These are phyloP conservation scores for Boletales sp. DNA, from an alignment of 768 basidiomycete genomes.

Conservation along the genomic window DNA sequence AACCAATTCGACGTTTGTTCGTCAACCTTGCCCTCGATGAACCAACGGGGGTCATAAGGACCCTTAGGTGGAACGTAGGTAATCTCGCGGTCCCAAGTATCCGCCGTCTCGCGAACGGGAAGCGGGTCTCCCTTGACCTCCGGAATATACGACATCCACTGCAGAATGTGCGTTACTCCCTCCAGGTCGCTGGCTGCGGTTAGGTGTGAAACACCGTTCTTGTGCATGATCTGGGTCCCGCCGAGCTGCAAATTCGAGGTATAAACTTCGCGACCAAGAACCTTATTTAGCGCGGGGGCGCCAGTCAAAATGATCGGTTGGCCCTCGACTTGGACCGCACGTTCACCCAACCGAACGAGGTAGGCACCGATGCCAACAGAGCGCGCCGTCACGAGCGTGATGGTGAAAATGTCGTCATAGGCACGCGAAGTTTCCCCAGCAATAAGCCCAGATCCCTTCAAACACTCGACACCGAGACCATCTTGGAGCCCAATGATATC, in stretches of 20 bases:
- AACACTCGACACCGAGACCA: conserved; percentile 93
- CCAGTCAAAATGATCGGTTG: conserved; percentile 99
- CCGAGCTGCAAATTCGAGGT: conserved; percentile 98
- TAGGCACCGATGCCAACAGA: conserved; percentile 99
- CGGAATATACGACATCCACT: conserved; percentile 95
- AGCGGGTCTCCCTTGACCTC: conserved; percentile 75
- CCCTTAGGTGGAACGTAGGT: conserved; percentile 89
- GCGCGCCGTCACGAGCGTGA: conserved; percentile 96
- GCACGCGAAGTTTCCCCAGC: conserved; percentile 98
- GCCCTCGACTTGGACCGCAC: conserved; percentile 97
- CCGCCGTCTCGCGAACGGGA: conserved; percentile 69
- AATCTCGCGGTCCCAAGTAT: conserved; percentile 91
- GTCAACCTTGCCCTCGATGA: conserved; percentile 92
- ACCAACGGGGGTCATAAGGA: conserved; percentile 95
- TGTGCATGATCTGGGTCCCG: conserved; percentile 99
- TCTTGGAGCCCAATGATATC: conserved; percentile 97
- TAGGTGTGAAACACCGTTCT: conserved; percentile 98
- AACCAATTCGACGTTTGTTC: conserved; percentile 74
- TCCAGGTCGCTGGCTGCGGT: conserved; percentile 94
- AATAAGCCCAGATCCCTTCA: conserved; percentile 96
- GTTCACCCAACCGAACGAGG: conserved; percentile 95
- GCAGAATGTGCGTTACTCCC: conserved; percentile 88
- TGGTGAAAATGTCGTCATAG: conserved; percentile 99
- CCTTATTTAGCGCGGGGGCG: conserved; percentile 95
- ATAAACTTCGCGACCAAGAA: conserved; percentile 97